These are phyloP conservation scores for Saccharomycopsis fibuligera DNA, from an alignment of 805 yeast species.

Conservation along the genomic window DNA sequence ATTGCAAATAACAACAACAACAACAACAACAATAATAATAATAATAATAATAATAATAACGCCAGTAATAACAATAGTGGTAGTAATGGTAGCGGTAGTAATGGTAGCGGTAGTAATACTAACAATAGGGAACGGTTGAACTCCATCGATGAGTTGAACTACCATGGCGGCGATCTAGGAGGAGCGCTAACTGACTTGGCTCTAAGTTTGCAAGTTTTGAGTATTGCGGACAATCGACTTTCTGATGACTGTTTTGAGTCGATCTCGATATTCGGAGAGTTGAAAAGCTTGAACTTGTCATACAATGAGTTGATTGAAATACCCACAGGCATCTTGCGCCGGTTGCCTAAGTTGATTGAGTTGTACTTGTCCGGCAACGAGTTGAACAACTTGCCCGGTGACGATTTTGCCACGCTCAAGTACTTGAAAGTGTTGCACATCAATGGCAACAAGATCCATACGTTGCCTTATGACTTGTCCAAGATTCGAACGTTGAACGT, in stretches of 20 bases:
- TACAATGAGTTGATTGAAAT: conserved; percentile 82
- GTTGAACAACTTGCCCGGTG: conserved; percentile 73
- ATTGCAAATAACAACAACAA: neutral
- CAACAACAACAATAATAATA: neutral
- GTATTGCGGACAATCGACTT: conserved; percentile 78
- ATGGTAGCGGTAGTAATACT: neutral
- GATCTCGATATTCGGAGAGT: conserved; percentile 49
- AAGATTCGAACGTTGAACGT: conserved; percentile 56
- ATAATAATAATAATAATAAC: neutral
- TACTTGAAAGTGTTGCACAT: conserved; percentile 56
- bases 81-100: neutral
- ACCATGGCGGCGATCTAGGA: neutral
- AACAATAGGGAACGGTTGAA: neutral
- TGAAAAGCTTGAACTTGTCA: conserved; percentile 65
- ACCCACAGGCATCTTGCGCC: conserved; percentile 62
- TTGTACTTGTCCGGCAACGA: conserved; percentile 81
- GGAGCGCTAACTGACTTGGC: conserved; percentile 28
- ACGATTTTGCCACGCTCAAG: conserved; percentile 61
- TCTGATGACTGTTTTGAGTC: conserved; percentile 70
- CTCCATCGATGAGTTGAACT: conserved; percentile 27
- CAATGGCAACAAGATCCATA: conserved; percentile 78
- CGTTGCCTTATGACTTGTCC: conserved; percentile 84
- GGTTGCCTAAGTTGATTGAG: conserved; percentile 51
- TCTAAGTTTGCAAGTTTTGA: conserved; percentile 48
- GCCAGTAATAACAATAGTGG: neutral